A percentile compares a stretch with the other conserved stretches of the same genome.
Evolutionary conservation across 306 rosid species (phyloP).

Genomic region (Malus orientalis): DNA sequence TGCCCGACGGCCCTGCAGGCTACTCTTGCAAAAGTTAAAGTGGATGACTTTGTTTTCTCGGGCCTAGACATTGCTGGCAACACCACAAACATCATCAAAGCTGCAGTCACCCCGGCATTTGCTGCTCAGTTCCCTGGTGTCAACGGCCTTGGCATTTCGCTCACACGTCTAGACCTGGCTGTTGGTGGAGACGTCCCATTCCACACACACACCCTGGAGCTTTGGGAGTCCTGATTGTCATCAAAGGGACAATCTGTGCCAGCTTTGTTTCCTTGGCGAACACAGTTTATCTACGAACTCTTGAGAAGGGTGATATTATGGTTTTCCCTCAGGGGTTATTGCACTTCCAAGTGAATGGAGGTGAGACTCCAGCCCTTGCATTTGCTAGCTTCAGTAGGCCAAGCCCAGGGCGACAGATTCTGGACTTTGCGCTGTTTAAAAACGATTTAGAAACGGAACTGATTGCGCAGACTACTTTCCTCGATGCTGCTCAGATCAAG

Average conservation of each 20-base stretch:
- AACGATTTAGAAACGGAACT: constrained; percentile 57
- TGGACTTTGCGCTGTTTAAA: constrained; percentile 58
- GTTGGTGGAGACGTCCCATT: constrained; percentile 58
- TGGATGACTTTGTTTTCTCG: constrained; percentile 42
- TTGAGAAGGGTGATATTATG: constrained; percentile 63
- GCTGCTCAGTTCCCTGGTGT: constrained; percentile 54
- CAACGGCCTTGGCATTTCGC: constrained; percentile 70
- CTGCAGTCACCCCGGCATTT: constrained; percentile 57
- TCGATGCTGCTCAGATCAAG: constrained; percentile 47
- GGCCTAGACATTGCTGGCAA: constrained; percentile 54
- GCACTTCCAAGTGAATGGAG: constrained; percentile 63
- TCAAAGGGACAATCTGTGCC: constrained; percentile 46
- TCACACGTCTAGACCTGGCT: constrained; percentile 55
- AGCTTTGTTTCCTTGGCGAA: constrained; percentile 59
- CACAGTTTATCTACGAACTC: constrained; percentile 44
- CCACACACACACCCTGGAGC: constrained; percentile 79
- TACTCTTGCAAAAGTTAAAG: constrained; percentile 64
- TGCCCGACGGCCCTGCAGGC: constrained; percentile 55
- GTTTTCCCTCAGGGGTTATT: constrained; percentile 74
- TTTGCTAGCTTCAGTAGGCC: constrained; percentile 56
- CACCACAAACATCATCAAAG: constrained; percentile 71
- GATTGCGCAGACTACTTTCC: constrained; percentile 43
- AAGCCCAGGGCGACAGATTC: constrained; percentile 64
- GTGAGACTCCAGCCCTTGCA: constrained; percentile 15
- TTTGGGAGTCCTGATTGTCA: constrained; percentile 37